phyloP scores from a whole-genome alignment of 2,329 filamentous ascomycete species.

The Beauveria varroae region DNA sequence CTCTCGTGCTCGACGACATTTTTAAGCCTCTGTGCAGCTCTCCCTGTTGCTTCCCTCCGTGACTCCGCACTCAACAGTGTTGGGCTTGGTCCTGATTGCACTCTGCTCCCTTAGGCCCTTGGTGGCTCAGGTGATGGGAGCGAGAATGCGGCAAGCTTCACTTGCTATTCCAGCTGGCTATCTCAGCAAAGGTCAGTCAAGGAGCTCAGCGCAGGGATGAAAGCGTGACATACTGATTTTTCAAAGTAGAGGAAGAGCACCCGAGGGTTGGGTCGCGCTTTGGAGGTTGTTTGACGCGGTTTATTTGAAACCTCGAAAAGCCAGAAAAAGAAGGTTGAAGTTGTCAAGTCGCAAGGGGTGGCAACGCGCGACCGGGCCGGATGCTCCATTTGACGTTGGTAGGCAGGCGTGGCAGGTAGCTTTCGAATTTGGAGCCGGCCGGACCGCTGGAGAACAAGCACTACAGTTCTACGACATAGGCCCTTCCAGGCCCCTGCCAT shows the following conservation, averaged over 20 bases:
- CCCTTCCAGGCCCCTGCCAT: background rate
- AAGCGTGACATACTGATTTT: background rate
- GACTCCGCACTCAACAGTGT: background rate
- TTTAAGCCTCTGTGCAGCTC: slow-evolving; percentile 18
- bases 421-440: background rate
- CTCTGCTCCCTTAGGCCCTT: background rate
- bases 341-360: slow-evolving; percentile 8
- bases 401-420: background rate
- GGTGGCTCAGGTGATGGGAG: background rate
- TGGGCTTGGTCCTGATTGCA: background rate
- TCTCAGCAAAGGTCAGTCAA: background rate
- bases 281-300: slow-evolving; percentile 6
- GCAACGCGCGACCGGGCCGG: background rate
- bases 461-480: background rate
- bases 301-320: background rate
- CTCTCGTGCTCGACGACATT: slow-evolving; percentile 38
- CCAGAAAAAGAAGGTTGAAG: background rate
- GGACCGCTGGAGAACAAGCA: background rate
- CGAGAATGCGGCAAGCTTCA: background rate
- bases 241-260: background rate
- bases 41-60: slow-evolving; percentile 9
- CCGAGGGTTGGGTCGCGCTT: slow-evolving; percentile 1
- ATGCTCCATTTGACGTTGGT: background rate
- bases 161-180: background rate
- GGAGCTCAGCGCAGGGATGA: background rate